Evolutionary conservation across 192 early-diverging fungal species (phyloP).

Genomic region (Entophlyctis luteolus): DNA sequence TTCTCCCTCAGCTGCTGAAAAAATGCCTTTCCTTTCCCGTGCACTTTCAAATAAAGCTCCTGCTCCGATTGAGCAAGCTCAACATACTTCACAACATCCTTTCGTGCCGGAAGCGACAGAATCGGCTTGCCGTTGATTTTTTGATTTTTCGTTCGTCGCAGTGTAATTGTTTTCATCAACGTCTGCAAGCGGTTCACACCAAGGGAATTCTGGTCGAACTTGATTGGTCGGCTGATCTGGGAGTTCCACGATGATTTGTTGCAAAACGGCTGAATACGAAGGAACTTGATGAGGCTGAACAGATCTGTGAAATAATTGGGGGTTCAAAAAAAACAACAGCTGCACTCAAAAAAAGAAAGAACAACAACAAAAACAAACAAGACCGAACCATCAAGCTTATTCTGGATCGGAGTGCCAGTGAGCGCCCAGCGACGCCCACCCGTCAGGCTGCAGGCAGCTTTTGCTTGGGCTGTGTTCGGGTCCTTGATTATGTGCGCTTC

Average conservation of each 20-base stretch:
- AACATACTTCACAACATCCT: conserved; percentile 25
- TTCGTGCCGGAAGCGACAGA: conserved; percentile 65
- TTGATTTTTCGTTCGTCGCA: conserved; percentile 86
- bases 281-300: conserved; percentile 78
- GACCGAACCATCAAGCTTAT: conserved; percentile 59
- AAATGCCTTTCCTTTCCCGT: conserved; percentile 26
- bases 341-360: not conserved
- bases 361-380: not conserved
- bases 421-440: conserved; percentile 80
- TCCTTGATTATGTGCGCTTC: conserved; percentile 94
- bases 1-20: conserved; percentile 30
- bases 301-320: conserved; percentile 58
- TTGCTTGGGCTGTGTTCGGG: conserved; percentile 65
- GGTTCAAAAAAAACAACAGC: not conserved
- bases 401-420: conserved; percentile 86
- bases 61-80: conserved; percentile 38
- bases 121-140: conserved; percentile 74
- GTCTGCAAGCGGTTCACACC: conserved; percentile 48
- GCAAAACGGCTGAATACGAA: conserved; percentile 63
- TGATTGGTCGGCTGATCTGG: conserved; percentile 39
- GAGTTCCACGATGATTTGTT: conserved; percentile 34
- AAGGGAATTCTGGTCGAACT: conserved; percentile 16
- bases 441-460: conserved; percentile 65
- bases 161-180: conserved; percentile 67
- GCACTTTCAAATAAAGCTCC: conserved; percentile 44